Percentiles rank a stretch among this genome's conserved stretches.
phyloP scores from a whole-genome alignment of 2,329 filamentous ascomycete species.

The Xylaria sp. region DNA sequence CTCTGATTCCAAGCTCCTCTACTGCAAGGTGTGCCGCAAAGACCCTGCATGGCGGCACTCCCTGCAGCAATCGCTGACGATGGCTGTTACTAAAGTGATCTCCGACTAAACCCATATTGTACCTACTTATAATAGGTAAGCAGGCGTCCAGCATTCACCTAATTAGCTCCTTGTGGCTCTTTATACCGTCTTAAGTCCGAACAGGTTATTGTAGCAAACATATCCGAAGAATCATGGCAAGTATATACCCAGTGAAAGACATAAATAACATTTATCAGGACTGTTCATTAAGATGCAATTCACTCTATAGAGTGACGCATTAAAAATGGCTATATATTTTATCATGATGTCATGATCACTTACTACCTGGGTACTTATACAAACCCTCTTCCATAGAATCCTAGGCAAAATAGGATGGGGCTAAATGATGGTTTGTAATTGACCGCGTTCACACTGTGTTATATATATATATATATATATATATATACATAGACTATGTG shows the following conservation, averaged over 20 bases:
- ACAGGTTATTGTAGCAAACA: too few species aligned
- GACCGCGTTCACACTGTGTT: slow-evolving; percentile 21
- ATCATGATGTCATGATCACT: background rate
- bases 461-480: slow-evolving; percentile 6
- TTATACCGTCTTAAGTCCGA: background rate
- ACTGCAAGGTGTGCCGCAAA: background rate
- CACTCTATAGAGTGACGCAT: background rate
- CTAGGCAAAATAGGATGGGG: slow-evolving; percentile 10
- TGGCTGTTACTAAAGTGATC: background rate
- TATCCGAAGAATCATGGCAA: too few species aligned
- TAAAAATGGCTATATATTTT: background rate
- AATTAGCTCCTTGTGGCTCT: too few species aligned
- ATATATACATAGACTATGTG: slow-evolving; percentile 2
- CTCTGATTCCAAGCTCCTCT: background rate
- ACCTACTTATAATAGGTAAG: too few species aligned
- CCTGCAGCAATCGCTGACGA: background rate
- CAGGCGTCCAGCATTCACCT: too few species aligned
- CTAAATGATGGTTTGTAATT: background rate
- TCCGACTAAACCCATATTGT: too few species aligned
- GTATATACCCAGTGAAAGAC: background rate
- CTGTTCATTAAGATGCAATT: background rate
- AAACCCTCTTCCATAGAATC: background rate
- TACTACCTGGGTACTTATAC: too few species aligned
- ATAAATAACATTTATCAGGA: background rate
- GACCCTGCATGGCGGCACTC: slow-evolving; percentile 25